Conservation (phyloP, 257 asterid species). For the Ballota nigra region DNA sequence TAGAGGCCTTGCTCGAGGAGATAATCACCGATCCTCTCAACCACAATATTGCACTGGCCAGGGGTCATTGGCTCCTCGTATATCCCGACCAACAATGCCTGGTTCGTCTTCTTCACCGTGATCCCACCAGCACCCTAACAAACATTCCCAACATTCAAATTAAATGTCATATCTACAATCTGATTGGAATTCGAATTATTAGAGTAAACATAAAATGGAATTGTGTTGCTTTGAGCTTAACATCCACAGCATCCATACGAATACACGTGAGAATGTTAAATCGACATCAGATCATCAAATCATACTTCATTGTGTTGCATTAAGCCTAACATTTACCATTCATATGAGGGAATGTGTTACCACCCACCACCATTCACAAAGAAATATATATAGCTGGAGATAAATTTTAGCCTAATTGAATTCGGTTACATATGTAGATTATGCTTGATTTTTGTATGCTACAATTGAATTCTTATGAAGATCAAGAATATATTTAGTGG, state of each 20-base stretch:
- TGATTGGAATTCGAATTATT: background rate
- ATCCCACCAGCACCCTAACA: constrained; percentile 45
- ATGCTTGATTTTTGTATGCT: background rate
- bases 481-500: background rate
- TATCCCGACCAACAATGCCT: constrained; percentile 45
- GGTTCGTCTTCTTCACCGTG: constrained; percentile 48
- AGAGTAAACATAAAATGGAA: background rate
- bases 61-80: constrained; percentile 54
- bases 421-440: background rate
- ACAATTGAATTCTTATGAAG: background rate
- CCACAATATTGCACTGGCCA: constrained; percentile 52
- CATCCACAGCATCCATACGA: background rate
- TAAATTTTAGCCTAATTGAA: background rate
- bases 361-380: too few species aligned
- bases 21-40: constrained; percentile 55
- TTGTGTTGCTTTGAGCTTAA: background rate
- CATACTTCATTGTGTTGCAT: background rate
- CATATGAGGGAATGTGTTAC: background rate
- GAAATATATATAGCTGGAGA: background rate
- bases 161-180: background rate
- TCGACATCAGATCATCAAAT: background rate
- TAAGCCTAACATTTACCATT: background rate
- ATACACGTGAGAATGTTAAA: background rate
- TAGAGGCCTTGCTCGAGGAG: constrained; percentile 43
- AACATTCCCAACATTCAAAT: background rate